These are phyloP conservation scores for Botryosphaeria dothidea DNA, from an alignment of 2,329 filamentous ascomycete genomes.

Conservation along the genomic window DNA sequence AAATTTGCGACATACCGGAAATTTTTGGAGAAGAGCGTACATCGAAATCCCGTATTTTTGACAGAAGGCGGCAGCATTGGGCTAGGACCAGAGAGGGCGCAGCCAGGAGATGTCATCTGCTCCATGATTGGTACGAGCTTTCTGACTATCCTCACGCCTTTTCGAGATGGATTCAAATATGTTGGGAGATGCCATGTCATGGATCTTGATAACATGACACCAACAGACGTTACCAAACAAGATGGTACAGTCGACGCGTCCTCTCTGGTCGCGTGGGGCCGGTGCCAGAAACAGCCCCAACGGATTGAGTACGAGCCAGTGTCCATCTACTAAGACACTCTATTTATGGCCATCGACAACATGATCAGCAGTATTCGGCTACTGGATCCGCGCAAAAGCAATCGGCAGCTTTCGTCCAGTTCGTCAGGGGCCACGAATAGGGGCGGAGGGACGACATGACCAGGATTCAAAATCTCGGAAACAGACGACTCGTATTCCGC, in stretches of 20 bases:
- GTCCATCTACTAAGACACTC: neutral
- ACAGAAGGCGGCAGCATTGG: neutral
- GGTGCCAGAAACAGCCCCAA: neutral
- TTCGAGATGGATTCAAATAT: neutral
- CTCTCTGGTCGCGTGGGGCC: neutral
- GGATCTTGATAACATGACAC: neutral
- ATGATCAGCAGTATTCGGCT: slow-evolving; percentile 3
- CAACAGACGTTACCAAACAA: neutral
- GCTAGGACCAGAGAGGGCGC: too few species aligned
- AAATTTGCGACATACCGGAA: too few species aligned
- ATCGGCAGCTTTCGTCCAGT: neutral
- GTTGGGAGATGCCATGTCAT: neutral
- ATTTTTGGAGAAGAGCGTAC: too few species aligned
- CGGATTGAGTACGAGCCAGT: neutral
- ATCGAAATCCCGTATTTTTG: too few species aligned
- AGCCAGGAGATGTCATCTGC: neutral
- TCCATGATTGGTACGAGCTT: neutral
- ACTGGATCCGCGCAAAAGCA: neutral
- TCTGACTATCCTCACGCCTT: neutral
- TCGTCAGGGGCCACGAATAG: slow-evolving; percentile 11
- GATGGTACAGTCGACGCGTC: neutral
- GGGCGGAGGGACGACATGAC: neutral
- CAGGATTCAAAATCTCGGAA: neutral
- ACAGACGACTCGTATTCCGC: neutral
- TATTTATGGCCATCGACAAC: neutral